These are phyloP conservation scores for Podospora fimiseda DNA, from an alignment of 495 filamentous ascomycete genomes.

Conservation along the genomic window DNA sequence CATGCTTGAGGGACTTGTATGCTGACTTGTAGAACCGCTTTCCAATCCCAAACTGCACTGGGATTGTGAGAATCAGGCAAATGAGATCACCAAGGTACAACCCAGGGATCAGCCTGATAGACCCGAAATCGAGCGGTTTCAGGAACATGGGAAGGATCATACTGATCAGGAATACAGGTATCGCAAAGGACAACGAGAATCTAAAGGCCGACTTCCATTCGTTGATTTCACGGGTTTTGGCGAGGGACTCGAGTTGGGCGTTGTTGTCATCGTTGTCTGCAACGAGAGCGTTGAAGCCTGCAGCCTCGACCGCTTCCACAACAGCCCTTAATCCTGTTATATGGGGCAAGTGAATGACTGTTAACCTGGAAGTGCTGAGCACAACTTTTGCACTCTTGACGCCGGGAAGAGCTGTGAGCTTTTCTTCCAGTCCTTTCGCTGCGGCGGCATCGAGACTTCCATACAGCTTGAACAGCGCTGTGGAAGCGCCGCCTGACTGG, in stretches of 20 bases:
- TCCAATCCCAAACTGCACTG: constrained; percentile 94
- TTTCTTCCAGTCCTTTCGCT: constrained; percentile 64
- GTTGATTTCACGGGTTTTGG: constrained; percentile 92
- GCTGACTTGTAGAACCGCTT: constrained; percentile 86
- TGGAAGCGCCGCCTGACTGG: constrained; percentile 43
- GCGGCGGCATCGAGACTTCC: constrained; percentile 65
- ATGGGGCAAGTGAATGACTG: constrained; percentile 62
- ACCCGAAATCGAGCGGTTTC: constrained; percentile 65
- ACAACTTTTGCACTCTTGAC: constrained; percentile 67
- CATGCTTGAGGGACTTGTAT: constrained; percentile 84
- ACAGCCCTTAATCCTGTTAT: constrained; percentile 72
- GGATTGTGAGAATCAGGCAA: constrained; percentile 76
- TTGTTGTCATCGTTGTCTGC: constrained; percentile 93
- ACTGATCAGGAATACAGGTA: constrained; percentile 87
- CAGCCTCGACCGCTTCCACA: constrained; percentile 72
- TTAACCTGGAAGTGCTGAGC: constrained; percentile 59
- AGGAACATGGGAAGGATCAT: constrained; percentile 84
- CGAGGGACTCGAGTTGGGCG: constrained; percentile 88
- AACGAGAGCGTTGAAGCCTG: constrained; percentile 80
- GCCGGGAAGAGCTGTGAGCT: constrained; percentile 58
- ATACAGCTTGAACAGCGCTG: constrained; percentile 73
- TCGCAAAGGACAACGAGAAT: constrained; percentile 68
- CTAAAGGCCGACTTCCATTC: constrained; percentile 82
- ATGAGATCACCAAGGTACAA: constrained; percentile 82
- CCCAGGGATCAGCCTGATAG: constrained; percentile 58